These are phyloP conservation scores for Iris macrosiphon DNA, from an alignment of 106 monocot species.

Conservation along the genomic window DNA sequence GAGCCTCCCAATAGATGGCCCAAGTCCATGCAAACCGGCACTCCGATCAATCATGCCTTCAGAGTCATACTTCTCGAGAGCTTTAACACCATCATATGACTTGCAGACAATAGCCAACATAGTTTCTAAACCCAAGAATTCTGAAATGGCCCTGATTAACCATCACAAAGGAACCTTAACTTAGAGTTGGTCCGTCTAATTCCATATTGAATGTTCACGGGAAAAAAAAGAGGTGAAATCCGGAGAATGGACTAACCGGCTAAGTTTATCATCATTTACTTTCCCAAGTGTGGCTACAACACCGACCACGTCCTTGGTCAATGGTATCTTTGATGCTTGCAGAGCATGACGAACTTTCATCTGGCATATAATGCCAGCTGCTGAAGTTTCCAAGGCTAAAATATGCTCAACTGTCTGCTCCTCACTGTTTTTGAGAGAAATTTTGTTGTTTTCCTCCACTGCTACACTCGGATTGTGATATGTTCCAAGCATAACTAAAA, in stretches of 20 bases:
- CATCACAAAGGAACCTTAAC: no score
- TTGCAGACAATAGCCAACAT: conserved; percentile 94
- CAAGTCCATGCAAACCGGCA: conserved; percentile 75
- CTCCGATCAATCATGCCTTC: conserved; percentile 55
- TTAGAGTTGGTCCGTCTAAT: no score
- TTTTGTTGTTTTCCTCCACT: conserved; percentile 13
- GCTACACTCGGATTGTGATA: conserved; percentile 27
- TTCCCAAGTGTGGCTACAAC: conserved; percentile 70
- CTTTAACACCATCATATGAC: conserved; percentile 68
- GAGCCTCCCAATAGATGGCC: conserved; percentile 43
- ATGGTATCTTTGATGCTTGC: conserved; percentile 29
- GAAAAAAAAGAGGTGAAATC: no score
- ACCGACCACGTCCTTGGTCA: conserved; percentile 70
- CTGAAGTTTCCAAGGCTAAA: conserved; percentile 40
- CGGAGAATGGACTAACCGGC: conserved; percentile 36
- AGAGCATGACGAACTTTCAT: conserved; percentile 32
- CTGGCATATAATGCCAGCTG: conserved; percentile 68
- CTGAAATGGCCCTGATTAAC: conserved; percentile 64
- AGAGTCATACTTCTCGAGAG: conserved; percentile 64
- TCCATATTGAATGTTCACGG: no score
- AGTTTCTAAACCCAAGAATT: conserved; percentile 75
- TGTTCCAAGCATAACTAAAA: conserved; percentile 42
- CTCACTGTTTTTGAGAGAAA: conserved; percentile 23
- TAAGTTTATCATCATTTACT: conserved; percentile 73
- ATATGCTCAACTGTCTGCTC: conserved; percentile 47